Evolutionary conservation across 768 basidiomycete species (phyloP), one percentile per base, ranked within the genome.

Genomic region (Boletus rufocinnamomeus): DNA sequence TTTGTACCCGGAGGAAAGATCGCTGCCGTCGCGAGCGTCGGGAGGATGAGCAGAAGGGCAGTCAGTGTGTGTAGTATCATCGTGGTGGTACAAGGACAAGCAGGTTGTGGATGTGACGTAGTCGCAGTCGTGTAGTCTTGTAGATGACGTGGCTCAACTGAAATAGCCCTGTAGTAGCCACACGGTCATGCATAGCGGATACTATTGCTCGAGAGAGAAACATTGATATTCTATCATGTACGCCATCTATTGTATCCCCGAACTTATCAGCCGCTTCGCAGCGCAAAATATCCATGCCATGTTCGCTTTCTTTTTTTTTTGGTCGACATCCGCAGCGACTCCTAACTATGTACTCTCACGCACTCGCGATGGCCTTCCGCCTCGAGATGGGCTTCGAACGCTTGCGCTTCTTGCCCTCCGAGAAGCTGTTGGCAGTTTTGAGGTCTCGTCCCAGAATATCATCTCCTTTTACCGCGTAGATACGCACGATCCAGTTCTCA

Each of bases 401-500:
- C 77, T 91, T 97, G 69, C 90, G 82, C 79, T 93, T 93, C 82
- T 94, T 96, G 19, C 96, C 96, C 48, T 83, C 80, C 28, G 79
- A 79, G 66, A 98, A 99, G 27, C 88, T 87, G 56, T 89, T 91
- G 4, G 93, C 96, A 54, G 78, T 86, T 80, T 93, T 94, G 53
- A 89, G 84, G 65, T 98, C 93, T 59, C 97, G 85, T 30, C 95
- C 95, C 2, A 99, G 80, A 17, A 84, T 74, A 72, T 98, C 97
- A 51, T 97, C 94, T 68, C 93, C 94, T 76, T 92, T 95, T 45
- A 98, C 97, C 68, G 92, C 80, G 69, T 92, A 99, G 69, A 99
- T 96, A 38, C 97, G 89, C 58, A 94, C 96, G 63, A 99, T 96
- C 97, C 97, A 99, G 75, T 99, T 99, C 79, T 99, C 97, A 8